These are phyloP conservation scores for Pinus tabuliformis DNA, from an alignment of 75 land plant species.

Conservation along the genomic window DNA sequence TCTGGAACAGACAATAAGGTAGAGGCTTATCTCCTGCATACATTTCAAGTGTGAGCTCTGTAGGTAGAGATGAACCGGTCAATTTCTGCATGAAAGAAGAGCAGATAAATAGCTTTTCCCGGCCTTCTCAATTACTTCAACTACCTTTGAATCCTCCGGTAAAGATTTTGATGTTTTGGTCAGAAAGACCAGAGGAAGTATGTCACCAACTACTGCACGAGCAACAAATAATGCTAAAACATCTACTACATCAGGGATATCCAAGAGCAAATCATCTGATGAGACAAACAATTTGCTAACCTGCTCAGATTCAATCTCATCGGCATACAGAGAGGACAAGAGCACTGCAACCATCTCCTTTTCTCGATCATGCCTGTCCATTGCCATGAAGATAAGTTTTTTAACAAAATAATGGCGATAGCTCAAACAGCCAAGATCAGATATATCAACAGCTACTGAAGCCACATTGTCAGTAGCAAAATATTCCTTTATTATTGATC, in stretches of 20 bases:
- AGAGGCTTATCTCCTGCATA: too few species aligned
- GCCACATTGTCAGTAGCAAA: constrained; percentile 28
- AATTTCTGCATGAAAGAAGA: too few species aligned
- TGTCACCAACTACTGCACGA: constrained; percentile 79
- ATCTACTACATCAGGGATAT: constrained; percentile 69
- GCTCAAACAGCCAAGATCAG: constrained; percentile 40
- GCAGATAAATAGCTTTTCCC: too few species aligned
- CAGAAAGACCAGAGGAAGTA: constrained; percentile 66
- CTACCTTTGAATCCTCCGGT: too few species aligned
- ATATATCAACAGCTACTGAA: constrained; percentile 43
- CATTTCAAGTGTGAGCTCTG: too few species aligned
- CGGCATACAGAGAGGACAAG: constrained; percentile 54
- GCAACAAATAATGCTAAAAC: constrained; percentile 66
- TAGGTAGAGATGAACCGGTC: too few species aligned
- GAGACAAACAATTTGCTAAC: constrained; percentile 51
- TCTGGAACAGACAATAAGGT: constrained; percentile 27
- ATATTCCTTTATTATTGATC: constrained; percentile 10
- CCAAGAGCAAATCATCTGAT: constrained; percentile 65
- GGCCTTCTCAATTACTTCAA: too few species aligned
- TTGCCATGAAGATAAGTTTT: constrained; percentile 67
- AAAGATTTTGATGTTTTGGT: neutral
- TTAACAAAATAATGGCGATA: constrained; percentile 73
- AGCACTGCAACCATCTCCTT: constrained; percentile 80
- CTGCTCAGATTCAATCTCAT: constrained; percentile 54
- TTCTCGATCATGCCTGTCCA: constrained; percentile 79